Evolutionary conservation across 768 basidiomycete species (phyloP).

Genomic region (Lyophyllum semitale): DNA sequence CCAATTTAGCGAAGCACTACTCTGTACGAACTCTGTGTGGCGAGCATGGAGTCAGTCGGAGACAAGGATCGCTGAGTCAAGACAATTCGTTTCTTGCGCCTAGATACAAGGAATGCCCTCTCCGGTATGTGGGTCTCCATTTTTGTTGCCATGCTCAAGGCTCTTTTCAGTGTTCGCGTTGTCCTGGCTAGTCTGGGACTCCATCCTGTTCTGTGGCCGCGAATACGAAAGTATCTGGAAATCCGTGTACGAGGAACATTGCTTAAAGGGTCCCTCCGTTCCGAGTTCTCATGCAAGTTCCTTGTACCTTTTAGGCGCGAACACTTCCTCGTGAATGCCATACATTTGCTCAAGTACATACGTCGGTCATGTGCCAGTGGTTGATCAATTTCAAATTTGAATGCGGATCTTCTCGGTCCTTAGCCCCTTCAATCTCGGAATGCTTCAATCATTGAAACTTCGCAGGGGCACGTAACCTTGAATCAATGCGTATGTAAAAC

Average conservation of each 20-base stretch:
- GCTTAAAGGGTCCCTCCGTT: too few species aligned
- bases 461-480: too few species aligned
- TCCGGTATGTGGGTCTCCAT: background rate
- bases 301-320: background rate
- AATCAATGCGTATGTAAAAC: too few species aligned
- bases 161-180: background rate
- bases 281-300: background rate
- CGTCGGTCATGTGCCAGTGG: background rate
- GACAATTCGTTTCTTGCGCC: background rate
- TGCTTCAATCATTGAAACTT: too few species aligned
- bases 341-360: background rate
- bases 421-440: too few species aligned
- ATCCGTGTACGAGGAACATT: background rate
- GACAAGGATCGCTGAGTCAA: too few species aligned
- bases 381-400: too few species aligned
- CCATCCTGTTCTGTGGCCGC: background rate
- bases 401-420: too few species aligned
- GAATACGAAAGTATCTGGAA: constrained; percentile 5
- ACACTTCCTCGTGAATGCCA: background rate
- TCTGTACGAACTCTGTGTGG: too few species aligned
- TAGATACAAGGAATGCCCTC: background rate
- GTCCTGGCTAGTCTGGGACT: background rate
- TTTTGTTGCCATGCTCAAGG: background rate
- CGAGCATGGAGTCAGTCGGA: too few species aligned
- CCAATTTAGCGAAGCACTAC: too few species aligned